Evolutionary conservation across 169 alveolate genomes (phyloP).

Genomic region (Pseudocohnilembus persalinus): DNA sequence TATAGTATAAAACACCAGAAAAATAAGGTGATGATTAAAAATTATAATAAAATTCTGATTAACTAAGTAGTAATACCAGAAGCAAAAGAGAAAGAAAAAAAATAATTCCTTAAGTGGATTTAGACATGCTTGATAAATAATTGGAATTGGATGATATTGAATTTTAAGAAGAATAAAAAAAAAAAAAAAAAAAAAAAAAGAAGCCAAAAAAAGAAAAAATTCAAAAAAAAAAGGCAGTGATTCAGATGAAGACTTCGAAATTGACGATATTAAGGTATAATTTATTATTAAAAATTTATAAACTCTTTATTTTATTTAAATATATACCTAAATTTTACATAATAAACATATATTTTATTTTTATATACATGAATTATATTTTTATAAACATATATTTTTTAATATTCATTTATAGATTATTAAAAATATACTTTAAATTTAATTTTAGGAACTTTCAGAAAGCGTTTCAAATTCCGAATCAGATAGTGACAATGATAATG

Average conservation of each 20-base stretch:
- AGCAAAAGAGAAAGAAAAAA: neutral
- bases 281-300: too few relatives aligned
- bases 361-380: too few relatives aligned
- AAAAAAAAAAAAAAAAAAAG: neutral
- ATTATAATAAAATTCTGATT: too few relatives aligned
- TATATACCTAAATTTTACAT: too few relatives aligned
- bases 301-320: too few relatives aligned
- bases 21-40: too few relatives aligned
- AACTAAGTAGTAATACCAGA: neutral
- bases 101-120: neutral
- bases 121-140: neutral
- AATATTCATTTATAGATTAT: too few relatives aligned
- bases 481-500: neutral
- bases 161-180: neutral
- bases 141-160: neutral
- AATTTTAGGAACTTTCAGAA: neutral
- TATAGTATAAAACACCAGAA: too few relatives aligned
- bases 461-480: neutral
- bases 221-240: neutral
- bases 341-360: too few relatives aligned
- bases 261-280: neutral
- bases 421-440: too few relatives aligned
- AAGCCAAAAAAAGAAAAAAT: neutral
- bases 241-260: neutral
- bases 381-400: too few relatives aligned